Evolutionary conservation across 305 asterid genomes (phyloP), one percentile per base, ranked within the genome.

Genomic region (Striga hermonthica): DNA sequence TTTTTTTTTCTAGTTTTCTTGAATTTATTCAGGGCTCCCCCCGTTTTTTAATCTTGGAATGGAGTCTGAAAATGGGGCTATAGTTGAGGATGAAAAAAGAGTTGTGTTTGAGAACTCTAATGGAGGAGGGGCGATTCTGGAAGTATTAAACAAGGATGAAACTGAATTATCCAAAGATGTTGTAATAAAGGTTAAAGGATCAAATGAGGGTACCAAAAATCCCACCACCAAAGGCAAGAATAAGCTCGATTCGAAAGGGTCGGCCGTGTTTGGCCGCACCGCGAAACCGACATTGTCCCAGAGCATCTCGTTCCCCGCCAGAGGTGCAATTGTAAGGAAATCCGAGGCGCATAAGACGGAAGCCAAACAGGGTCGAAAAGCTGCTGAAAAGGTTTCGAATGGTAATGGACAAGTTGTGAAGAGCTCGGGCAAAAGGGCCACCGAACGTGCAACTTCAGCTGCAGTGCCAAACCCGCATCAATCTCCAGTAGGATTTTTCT

Each of bases 241-340:
- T 71, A 81, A 74, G 14, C 52, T 81, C n/a, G 81, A 66, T 61
- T 60, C 78, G 13, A 85, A 78, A 55, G 77, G 71, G 54, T 62
- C 90, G 3, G 77, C 75, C 40, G 83, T 75, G 66, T 74, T 84
- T 65, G 81, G 83, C 34, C 83, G 83, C 58, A 77, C 79, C 22
- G 65, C 76, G 1, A 80, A 75, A 66, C 82, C 90, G 10, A 82
- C 80, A 63, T 74, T 85, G 74, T 52, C 77, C 6, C 88, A 89
- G 69, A 85, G 89, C 57, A 74, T 85, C 41, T 91, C 96, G 0
- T 82, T 89, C 62, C 94, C 96, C 4, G 68, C 80, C 6, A 77
- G 67, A 76, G 86, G 78, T 74, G 72, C 76, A 31, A 79, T 74
- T 76, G 88, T 69, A 69, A 74, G 80, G 69, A 86, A 95, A 71